A percentile compares a stretch with the other conserved stretches of the same genome.
Conservation (phyloP, 208 protist species). For the Kentomonas sorsogonicus region DNA sequence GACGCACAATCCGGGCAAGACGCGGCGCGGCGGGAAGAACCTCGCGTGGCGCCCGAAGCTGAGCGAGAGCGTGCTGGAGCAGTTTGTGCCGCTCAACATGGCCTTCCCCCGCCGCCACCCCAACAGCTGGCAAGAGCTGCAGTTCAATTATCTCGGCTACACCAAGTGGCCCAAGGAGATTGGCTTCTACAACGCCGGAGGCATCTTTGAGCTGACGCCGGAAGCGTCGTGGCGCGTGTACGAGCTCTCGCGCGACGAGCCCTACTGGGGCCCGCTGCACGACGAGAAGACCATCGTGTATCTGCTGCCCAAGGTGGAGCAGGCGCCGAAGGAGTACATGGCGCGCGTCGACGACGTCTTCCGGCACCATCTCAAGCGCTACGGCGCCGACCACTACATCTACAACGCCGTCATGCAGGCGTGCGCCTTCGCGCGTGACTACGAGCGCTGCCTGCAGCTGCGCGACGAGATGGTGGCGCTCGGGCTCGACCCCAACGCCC, state of each 20-base stretch:
- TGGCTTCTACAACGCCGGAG: slow-evolving; percentile 87
- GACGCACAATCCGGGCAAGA: slow-evolving; percentile 80
- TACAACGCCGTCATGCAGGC: slow-evolving; percentile 92
- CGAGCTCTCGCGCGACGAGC: slow-evolving; percentile 50
- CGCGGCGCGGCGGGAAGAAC: slow-evolving; percentile 83
- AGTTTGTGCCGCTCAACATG: slow-evolving; percentile 80
- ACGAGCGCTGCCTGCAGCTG: slow-evolving; percentile 53
- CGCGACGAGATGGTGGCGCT: slow-evolving; percentile 66
- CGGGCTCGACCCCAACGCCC: slow-evolving; percentile 77
- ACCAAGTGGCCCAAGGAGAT: slow-evolving; percentile 88
- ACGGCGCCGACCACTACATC: slow-evolving; percentile 87
- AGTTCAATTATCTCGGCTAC: slow-evolving; percentile 81
- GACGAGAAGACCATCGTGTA: slow-evolving; percentile 79
- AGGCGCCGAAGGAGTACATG: slow-evolving; percentile 62
- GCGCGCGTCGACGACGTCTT: slow-evolving; percentile 67
- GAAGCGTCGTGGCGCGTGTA: slow-evolving; percentile 76
- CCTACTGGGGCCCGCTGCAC: slow-evolving; percentile 74
- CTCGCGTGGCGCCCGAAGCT: slow-evolving; percentile 86
- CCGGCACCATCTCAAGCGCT: slow-evolving; percentile 80
- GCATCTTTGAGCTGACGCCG: slow-evolving; percentile 89
- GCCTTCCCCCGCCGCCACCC: slow-evolving; percentile 78
- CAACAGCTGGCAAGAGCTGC: slow-evolving; percentile 79
- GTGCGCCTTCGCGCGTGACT: slow-evolving; percentile 73
- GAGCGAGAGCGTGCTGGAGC: slow-evolving; percentile 42
- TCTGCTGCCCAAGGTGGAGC: slow-evolving; percentile 75